Evolutionary conservation across 441 rosid genomes (phyloP), one percentile per base, ranked within the genome.

Genomic region (Metrosideros polymorpha): DNA sequence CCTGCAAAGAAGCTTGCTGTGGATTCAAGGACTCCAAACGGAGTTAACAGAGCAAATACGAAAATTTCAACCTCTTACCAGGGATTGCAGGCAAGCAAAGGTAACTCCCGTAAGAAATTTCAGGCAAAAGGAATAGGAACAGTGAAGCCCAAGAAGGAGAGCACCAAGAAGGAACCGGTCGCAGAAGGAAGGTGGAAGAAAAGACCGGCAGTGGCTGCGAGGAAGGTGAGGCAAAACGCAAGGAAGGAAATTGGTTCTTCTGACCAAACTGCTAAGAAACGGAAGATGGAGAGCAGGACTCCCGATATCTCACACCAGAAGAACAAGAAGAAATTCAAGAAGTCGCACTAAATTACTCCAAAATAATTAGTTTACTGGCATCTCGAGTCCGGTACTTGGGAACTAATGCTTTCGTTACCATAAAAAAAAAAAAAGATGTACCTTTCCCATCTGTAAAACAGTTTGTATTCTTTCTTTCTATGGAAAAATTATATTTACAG

Each of bases 191-290:
- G 90, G 13, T 53, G 13, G 71, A 90, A 87, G 79, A 98, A 96
- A 89, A 93, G 99, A 85, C 98, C 98, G 39, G 89, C 98, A 12
- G 99, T 96, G 86, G 96, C 96, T 8, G 94, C 94, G 39, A 94
- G 99, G 89, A 97, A 93, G 91, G 93, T 92, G 18, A 95, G 91
- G 89, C 93, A 90, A n/a, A 93, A 87, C 0, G 90, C 89, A 4
- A 88, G 85, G 5, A 88, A 87, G 82, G 93, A 91, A 53, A 93
- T 90, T 9, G 91, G 91, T 52, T 87, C 88, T 71, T 47, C 90
- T 13, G 89, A 88, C 82, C 93, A 88, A 85, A 93, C 91, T 42
- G 97, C 95, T 29, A 84, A 87, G 77, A 97, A 96, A 91, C 95
- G 98, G 85, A 97, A 96, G 93, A 87, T 90, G 47, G 96, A 92